Conservation (phyloP, 2,329 filamentous ascomycete species). For the Camptophora hylomeconis region DNA sequence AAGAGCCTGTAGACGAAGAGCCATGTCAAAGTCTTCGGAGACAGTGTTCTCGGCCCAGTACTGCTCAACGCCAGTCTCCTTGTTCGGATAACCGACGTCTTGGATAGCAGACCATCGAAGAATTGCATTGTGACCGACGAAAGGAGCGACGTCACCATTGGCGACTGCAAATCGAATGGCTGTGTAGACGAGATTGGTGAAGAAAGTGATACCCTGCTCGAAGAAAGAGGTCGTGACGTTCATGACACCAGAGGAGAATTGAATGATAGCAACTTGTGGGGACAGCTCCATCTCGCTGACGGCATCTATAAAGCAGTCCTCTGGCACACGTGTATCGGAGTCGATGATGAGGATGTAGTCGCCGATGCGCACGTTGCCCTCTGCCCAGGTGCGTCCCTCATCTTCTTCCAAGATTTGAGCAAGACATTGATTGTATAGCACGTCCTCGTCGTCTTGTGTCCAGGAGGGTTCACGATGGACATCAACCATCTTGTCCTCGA, state of each 20-base stretch:
- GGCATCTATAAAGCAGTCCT: constrained; percentile 56
- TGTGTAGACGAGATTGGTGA: constrained; percentile 66
- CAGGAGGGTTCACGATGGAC: constrained; percentile 12
- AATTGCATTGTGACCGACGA: constrained; percentile 67
- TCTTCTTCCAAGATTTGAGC: constrained; percentile 41
- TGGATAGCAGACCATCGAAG: constrained; percentile 56
- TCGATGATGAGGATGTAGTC: constrained; percentile 63
- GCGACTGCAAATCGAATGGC: constrained; percentile 58
- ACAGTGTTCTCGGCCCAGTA: constrained; percentile 67
- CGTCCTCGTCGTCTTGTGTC: constrained; percentile 24
- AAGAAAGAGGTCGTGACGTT: constrained; percentile 60
- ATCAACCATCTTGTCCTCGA: constrained; percentile 43
- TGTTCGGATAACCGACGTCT: constrained; percentile 38
- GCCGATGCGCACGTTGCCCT: constrained; percentile 73
- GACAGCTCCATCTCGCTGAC: constrained; percentile 58
- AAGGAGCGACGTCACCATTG: constrained; percentile 59
- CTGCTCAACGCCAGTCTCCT: constrained; percentile 45
- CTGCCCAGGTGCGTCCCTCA: constrained; percentile 48
- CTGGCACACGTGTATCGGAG: constrained; percentile 55
- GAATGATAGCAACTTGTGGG: constrained; percentile 57
- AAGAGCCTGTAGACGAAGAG: constrained; percentile 54
- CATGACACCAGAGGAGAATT: constrained; percentile 65
- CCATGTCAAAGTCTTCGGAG: constrained; percentile 67
- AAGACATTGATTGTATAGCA: constrained; percentile 38
- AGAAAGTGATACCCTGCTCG: constrained; percentile 65